These are phyloP conservation scores for Leptosphaerulina australis DNA, from an alignment of 2,329 filamentous ascomycete species.

Conservation along the genomic window DNA sequence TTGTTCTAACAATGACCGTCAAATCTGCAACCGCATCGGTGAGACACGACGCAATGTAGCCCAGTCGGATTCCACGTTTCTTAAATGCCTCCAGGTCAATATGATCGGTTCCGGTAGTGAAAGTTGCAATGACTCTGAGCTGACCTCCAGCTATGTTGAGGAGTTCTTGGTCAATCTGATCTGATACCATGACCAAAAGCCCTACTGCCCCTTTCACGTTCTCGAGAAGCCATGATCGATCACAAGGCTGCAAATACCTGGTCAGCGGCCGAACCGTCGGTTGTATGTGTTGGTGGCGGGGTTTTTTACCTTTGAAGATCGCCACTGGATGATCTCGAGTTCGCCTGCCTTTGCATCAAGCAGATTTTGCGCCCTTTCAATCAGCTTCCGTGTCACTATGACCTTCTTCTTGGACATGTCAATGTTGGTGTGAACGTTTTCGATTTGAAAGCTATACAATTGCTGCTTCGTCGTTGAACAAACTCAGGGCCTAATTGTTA, in stretches of 20 bases:
- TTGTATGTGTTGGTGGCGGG: background rate
- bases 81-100: slow-evolving; percentile 34
- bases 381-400: slow-evolving; percentile 37
- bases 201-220: slow-evolving; percentile 33
- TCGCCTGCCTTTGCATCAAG: slow-evolving; percentile 27
- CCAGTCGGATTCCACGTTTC: slow-evolving; percentile 35
- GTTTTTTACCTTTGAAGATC: slow-evolving; percentile 29
- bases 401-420: slow-evolving; percentile 36
- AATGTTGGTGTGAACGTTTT: slow-evolving; percentile 2
- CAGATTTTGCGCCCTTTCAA: slow-evolving; percentile 29
- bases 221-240: slow-evolving; percentile 37
- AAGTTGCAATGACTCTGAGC: slow-evolving; percentile 38
- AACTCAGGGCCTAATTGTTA: no score
- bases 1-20: no score
- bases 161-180: slow-evolving; percentile 37
- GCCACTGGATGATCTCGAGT: slow-evolving; percentile 39
- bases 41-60: slow-evolving; percentile 40
- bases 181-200: slow-evolving; percentile 38
- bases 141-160: slow-evolving; percentile 28
- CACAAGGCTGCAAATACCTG: slow-evolving; percentile 29
- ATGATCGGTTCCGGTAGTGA: slow-evolving; percentile 43
- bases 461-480: no score
- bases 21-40: slow-evolving; percentile 42
- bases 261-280: slow-evolving; percentile 5
- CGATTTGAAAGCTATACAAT: no score